These are phyloP conservation scores for Vitis riparia DNA, from an alignment of 164 flowering plant genomes.

Conservation along the genomic window DNA sequence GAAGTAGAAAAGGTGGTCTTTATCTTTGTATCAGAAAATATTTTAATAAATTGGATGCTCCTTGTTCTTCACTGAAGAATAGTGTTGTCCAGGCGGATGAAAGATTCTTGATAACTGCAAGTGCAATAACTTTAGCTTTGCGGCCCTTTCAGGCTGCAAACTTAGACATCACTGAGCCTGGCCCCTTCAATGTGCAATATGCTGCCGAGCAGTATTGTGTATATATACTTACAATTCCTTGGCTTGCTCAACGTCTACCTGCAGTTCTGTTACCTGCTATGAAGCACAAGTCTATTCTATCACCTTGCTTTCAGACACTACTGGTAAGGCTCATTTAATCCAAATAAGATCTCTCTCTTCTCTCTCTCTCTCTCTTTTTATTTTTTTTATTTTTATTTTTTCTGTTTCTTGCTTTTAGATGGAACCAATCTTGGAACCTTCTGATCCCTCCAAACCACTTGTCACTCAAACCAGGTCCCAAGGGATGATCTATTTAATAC, in stretches of 20 bases:
- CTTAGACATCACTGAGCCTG: slow-evolving; percentile 23
- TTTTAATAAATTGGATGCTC: slow-evolving; percentile 44
- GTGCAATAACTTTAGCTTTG: slow-evolving; percentile 80
- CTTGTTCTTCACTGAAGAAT: slow-evolving; percentile 20
- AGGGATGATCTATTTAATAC: no score
- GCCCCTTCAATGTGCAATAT: slow-evolving; percentile 25
- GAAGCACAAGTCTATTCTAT: slow-evolving; percentile 67
- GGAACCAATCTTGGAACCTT: no score
- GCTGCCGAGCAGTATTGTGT: slow-evolving; percentile 59
- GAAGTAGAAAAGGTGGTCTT: slow-evolving; percentile 52
- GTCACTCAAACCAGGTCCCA: no score
- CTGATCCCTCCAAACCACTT: no score
- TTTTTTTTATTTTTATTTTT: no score
- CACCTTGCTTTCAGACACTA: slow-evolving; percentile 67
- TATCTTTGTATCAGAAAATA: slow-evolving; percentile 61
- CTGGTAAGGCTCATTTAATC: slow-evolving; percentile 56
- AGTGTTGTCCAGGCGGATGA: slow-evolving; percentile 45
- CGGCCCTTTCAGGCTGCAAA: slow-evolving; percentile 67
- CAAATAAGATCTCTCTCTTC: slow-evolving; percentile 1
- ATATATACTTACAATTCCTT: slow-evolving; percentile 76
- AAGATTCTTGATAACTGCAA: slow-evolving; percentile 68
- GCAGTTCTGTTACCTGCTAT: slow-evolving; percentile 75
- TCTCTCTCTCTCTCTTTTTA: not conserved
- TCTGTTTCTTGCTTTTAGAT: no score
- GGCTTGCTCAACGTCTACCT: slow-evolving; percentile 75